Percentiles rank a stretch among this genome's conserved stretches.
phyloP scores from a whole-genome alignment of 306 rosid species.

The Quercus bicolor region DNA sequence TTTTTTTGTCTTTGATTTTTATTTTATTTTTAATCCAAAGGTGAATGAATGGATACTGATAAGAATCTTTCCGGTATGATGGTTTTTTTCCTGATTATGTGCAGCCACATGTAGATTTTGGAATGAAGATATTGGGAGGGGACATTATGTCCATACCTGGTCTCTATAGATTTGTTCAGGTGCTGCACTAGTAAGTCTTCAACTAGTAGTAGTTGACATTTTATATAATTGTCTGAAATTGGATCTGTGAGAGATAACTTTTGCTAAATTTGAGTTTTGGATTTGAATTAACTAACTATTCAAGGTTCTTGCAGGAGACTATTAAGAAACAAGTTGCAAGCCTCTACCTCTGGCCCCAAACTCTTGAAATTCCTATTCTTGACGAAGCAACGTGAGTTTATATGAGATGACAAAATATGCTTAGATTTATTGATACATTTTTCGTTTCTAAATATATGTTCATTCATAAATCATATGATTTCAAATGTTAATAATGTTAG shows the following conservation, averaged over 20 bases:
- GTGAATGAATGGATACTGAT: not conserved
- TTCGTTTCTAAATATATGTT: not conserved
- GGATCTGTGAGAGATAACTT: conserved; percentile 7
- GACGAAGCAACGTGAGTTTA: conserved; percentile 69
- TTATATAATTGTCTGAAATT: not conserved
- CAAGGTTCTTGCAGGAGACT: conserved; percentile 49
- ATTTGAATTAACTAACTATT: conserved; percentile 17
- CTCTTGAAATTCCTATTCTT: conserved; percentile 66
- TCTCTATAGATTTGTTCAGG: conserved; percentile 81
- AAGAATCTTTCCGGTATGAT: conserved; percentile 13
- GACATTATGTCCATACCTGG: conserved; percentile 93
- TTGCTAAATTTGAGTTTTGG: not conserved
- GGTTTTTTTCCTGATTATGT: conserved; percentile 6
- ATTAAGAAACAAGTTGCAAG: conserved; percentile 68
- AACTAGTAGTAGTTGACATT: conserved; percentile 11
- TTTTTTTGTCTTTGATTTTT: not conserved
- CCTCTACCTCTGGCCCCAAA: conserved; percentile 91
- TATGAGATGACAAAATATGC: not conserved
- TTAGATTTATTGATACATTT: not conserved
- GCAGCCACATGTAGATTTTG: conserved; percentile 93
- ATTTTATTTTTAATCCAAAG: conserved; percentile 4
- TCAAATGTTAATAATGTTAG: not conserved
- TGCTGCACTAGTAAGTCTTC: conserved; percentile 41
- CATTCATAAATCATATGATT: not conserved
- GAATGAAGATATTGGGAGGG: conserved; percentile 77